A percentile compares a stretch with the other conserved stretches of the same genome.
Evolutionary conservation across 331 rosid genomes (phyloP).

Genomic region (Pyracantha coccinea): DNA sequence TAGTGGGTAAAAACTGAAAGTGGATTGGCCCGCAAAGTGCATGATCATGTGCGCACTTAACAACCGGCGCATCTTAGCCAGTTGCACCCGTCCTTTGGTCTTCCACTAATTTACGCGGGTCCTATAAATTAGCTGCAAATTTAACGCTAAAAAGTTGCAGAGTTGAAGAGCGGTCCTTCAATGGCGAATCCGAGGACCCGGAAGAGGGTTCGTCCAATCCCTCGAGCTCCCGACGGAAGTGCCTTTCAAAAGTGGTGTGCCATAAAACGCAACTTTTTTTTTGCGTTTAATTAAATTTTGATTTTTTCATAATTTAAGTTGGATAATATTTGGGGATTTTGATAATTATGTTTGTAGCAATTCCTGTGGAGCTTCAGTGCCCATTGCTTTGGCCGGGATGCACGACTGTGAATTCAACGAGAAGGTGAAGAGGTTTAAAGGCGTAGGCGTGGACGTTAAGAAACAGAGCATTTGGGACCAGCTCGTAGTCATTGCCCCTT

Average conservation of each 20-base stretch:
- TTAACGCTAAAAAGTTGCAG: neutral
- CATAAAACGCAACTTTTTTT: neutral
- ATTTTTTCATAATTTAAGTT: neutral
- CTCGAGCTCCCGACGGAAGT: slow-evolving; percentile 57
- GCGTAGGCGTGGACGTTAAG: neutral
- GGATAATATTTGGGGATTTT: neutral
- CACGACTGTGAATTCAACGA: slow-evolving; percentile 39
- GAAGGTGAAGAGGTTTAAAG: slow-evolving; percentile 36
- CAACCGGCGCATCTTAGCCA: slow-evolving; percentile 3
- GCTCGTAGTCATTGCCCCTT: slow-evolving; percentile 38
- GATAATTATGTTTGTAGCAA: slow-evolving; percentile 20
- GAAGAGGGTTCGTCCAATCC: slow-evolving; percentile 35
- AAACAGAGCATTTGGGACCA: slow-evolving; percentile 14
- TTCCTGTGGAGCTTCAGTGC: slow-evolving; percentile 35
- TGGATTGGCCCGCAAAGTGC: neutral
- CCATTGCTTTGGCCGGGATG: slow-evolving; percentile 43
- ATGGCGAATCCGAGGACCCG: slow-evolving; percentile 31
- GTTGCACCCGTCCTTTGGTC: neutral
- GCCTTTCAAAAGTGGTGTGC: slow-evolving; percentile 48
- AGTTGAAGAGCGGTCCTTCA: slow-evolving; percentile 6
- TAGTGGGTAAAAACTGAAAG: neutral
- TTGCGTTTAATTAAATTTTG: neutral
- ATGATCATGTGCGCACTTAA: neutral
- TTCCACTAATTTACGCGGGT: slow-evolving; percentile 1
- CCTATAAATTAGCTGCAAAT: neutral